These are phyloP conservation scores for Colletotrichum cuscutae DNA, from an alignment of 2,329 filamentous ascomycete genomes.

Conservation along the genomic window DNA sequence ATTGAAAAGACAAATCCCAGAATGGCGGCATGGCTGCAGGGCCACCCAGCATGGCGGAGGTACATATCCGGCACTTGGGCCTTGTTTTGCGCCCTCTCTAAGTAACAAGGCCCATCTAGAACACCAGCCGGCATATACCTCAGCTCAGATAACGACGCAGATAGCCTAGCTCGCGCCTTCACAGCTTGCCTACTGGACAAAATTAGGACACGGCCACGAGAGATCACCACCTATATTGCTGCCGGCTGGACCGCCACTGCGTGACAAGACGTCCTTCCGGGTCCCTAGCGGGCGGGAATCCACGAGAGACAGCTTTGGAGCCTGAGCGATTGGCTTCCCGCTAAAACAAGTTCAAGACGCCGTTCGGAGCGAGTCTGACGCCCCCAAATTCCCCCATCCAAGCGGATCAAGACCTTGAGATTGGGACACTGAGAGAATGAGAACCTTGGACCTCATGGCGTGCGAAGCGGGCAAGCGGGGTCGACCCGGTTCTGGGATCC, in stretches of 20 bases:
- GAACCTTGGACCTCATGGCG: background rate
- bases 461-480: constrained; percentile 9
- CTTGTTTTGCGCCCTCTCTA: background rate
- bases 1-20: background rate
- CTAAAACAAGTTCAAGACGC: constrained; percentile 23
- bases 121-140: background rate
- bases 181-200: background rate
- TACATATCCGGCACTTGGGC: background rate
- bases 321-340: constrained; percentile 1
- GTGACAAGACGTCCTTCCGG: background rate
- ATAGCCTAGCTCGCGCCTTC: background rate
- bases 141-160: background rate
- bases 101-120: background rate
- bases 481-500: constrained; percentile 11
- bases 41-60: background rate
- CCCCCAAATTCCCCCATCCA: constrained; percentile 19
- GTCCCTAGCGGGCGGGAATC: background rate
- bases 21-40: background rate
- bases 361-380: constrained; percentile 11
- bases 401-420: background rate
- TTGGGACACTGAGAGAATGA: background rate
- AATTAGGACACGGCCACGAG: background rate
- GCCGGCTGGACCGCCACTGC: background rate
- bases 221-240: background rate
- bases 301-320: constrained; percentile 2